These are phyloP conservation scores for Orbilia blumenaviensis DNA, from an alignment of 2,329 filamentous ascomycete genomes.

Conservation along the genomic window DNA sequence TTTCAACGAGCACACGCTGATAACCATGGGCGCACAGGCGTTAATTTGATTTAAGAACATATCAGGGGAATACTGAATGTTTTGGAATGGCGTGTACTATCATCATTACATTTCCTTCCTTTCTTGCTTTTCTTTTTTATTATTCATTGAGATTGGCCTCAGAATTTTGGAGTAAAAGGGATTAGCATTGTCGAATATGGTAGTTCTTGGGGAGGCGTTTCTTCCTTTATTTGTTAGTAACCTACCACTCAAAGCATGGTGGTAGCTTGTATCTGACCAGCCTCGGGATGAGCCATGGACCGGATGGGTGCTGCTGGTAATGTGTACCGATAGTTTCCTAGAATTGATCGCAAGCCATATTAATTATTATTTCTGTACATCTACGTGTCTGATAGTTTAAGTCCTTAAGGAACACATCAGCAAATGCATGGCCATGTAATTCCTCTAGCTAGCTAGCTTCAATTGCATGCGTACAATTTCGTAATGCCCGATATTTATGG, in stretches of 20 bases:
- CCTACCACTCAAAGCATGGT: neutral
- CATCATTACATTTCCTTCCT: neutral
- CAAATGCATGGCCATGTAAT: too few relatives aligned
- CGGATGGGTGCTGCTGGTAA: neutral
- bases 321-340: slow-evolving; percentile 12
- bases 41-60: slow-evolving; percentile 27
- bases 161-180: slow-evolving; percentile 6
- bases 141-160: neutral
- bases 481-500: too few relatives aligned
- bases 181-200: neutral
- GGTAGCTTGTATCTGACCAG: neutral
- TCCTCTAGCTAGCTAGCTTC: too few relatives aligned
- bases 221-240: neutral
- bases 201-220: neutral
- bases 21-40: slow-evolving; percentile 40
- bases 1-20: slow-evolving; percentile 50
- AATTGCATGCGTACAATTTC: too few relatives aligned
- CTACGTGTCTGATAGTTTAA: neutral
- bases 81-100: neutral
- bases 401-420: neutral
- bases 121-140: neutral
- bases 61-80: neutral
- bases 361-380: too few relatives aligned
- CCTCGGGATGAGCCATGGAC: neutral
- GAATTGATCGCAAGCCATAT: slow-evolving; percentile 6